phyloP scores from a whole-genome alignment of 495 filamentous ascomycete genomes.

The Aspergillus incahuasiensis region DNA sequence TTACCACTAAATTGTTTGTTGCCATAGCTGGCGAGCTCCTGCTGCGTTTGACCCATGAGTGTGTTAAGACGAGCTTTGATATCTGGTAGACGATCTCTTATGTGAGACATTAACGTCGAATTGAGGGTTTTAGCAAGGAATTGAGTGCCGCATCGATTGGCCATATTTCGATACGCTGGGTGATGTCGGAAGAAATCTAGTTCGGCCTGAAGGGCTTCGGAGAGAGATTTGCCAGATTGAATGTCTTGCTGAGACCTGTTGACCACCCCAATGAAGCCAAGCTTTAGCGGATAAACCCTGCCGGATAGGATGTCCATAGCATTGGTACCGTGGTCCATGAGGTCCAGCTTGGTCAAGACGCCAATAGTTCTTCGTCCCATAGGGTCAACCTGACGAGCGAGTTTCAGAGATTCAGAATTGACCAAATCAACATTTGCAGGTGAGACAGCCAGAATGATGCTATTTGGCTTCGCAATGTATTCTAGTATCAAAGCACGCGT shows the following conservation, averaged over 20 bases:
- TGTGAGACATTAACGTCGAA: conserved; percentile 90
- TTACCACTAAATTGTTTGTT: conserved; percentile 98
- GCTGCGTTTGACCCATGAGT: conserved; percentile 97
- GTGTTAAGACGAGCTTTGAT: conserved; percentile 98
- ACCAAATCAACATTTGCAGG: conserved; percentile 98
- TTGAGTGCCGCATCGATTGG: conserved; percentile 88
- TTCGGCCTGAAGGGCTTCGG: conserved; percentile 86
- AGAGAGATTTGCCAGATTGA: conserved; percentile 84
- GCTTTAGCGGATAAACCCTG: conserved; percentile 91
- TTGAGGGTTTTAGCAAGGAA: conserved; percentile 95
- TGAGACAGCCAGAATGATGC: conserved; percentile 93
- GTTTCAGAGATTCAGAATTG: conserved; percentile 96
- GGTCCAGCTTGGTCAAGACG: conserved; percentile 92
- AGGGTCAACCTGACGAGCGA: conserved; percentile 93
- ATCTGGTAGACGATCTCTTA: conserved; percentile 90
- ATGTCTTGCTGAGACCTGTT: conserved; percentile 99
- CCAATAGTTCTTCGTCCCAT: conserved; percentile 94
- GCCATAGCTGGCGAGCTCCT: conserved; percentile 96
- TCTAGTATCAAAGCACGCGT: conserved; percentile 94
- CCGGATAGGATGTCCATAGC: conserved; percentile 95
- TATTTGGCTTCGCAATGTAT: conserved; percentile 99
- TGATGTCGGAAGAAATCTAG: conserved; percentile 95
- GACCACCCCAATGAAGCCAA: conserved; percentile 97
- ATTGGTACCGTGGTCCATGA: conserved; percentile 99
- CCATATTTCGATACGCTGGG: conserved; percentile 95